Evolutionary conservation across 1,284 basidiomycete species (phyloP).

Genomic region (Cutaneotrichosporon curvatum): DNA sequence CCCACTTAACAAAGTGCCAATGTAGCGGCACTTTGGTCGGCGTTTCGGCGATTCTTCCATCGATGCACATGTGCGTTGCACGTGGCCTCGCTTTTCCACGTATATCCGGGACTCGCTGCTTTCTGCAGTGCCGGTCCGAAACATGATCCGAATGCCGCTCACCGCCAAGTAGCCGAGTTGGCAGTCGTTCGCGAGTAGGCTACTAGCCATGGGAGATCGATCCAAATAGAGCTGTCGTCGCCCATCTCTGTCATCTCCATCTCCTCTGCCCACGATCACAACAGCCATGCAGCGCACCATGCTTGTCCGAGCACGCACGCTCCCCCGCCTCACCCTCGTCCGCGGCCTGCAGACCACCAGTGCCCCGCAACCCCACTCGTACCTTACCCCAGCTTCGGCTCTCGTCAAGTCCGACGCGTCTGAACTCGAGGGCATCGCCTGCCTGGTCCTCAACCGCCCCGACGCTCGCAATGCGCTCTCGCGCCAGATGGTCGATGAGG

Average conservation of each 20-base stretch:
- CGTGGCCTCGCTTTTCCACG: too few relatives aligned
- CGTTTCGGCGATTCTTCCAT: background rate
- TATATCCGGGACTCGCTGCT: too few relatives aligned
- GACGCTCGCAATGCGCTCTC: slow-evolving; percentile 86
- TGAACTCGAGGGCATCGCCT: slow-evolving; percentile 40
- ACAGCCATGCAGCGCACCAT: slow-evolving; percentile 7
- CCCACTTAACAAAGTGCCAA: too few relatives aligned
- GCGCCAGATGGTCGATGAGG: slow-evolving; percentile 66
- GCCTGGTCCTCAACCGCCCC: slow-evolving; percentile 63
- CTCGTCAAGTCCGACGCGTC: background rate
- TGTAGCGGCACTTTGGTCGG: too few relatives aligned
- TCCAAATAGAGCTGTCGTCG: background rate
- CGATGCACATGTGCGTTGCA: background rate
- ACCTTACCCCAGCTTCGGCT: slow-evolving; percentile 21
- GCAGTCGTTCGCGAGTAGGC: too few relatives aligned
- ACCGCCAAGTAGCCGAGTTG: background rate
- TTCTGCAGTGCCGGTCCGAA: too few relatives aligned
- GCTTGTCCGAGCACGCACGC: slow-evolving; percentile 3
- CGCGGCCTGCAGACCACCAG: slow-evolving; percentile 5
- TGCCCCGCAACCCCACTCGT: slow-evolving; percentile 25
- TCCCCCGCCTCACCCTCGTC: slow-evolving; percentile 1
- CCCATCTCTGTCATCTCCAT: background rate
- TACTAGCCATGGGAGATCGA: background rate
- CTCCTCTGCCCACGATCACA: too few relatives aligned
- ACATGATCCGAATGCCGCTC: background rate